A percentile compares a stretch with the other conserved stretches of the same genome.
phyloP scores from a whole-genome alignment of 805 yeast genomes.

The Candida gorgasii region DNA sequence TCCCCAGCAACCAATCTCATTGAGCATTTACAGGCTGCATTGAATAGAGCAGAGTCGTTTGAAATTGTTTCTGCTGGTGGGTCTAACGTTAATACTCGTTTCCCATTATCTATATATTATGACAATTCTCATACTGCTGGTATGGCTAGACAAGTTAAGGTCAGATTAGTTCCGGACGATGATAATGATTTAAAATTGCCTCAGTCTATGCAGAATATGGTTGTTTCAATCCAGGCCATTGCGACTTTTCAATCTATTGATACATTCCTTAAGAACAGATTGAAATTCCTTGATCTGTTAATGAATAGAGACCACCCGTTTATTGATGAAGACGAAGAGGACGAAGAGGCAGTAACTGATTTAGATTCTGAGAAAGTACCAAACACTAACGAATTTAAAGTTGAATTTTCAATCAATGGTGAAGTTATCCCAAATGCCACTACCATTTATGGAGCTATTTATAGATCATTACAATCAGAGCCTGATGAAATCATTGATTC shows the following conservation, averaged over 20 bases:
- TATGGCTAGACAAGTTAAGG: constrained; percentile 69
- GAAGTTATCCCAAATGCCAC: constrained; percentile 61
- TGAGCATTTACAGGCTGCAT: constrained; percentile 65
- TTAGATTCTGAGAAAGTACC: constrained; percentile 10
- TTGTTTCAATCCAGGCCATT: constrained; percentile 57
- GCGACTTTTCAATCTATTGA: constrained; percentile 58
- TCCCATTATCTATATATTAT: constrained; percentile 9
- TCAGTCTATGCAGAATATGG: constrained; percentile 27
- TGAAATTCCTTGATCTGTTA: constrained; percentile 30
- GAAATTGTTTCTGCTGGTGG: constrained; percentile 51
- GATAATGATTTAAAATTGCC: constrained; percentile 20
- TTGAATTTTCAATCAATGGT: constrained; percentile 61
- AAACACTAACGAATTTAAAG: constrained; percentile 13
- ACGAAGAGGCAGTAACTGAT: constrained; percentile 14
- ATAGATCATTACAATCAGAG: constrained; percentile 45
- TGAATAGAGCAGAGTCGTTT: constrained; percentile 73
- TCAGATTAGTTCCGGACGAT: constrained; percentile 44
- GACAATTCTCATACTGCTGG: constrained; percentile 49
- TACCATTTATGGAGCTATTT: constrained; percentile 76
- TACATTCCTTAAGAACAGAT: constrained; percentile 45
- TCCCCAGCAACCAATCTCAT: constrained; percentile 26
- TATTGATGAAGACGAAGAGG: constrained; percentile 4
- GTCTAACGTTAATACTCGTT: constrained; percentile 9
- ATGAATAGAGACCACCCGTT: not conserved
- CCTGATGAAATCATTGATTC: constrained; percentile 46